Evolutionary conservation across 768 basidiomycete genomes (phyloP).

Genomic region (Rhodocollybia butyracea): DNA sequence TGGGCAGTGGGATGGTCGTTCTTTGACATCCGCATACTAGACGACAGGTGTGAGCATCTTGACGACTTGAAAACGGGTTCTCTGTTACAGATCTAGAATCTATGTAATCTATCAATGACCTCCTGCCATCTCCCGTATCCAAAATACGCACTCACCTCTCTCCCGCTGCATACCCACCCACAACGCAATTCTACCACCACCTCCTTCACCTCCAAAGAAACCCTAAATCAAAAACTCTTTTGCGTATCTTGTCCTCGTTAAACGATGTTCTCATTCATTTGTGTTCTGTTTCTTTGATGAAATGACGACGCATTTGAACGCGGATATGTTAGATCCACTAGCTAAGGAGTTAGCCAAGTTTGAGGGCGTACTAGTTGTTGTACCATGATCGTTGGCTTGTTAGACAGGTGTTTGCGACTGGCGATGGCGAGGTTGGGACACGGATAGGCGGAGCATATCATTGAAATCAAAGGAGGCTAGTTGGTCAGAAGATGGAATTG

Average conservation of each 20-base stretch:
- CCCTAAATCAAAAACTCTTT: constrained; percentile 20
- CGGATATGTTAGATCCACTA: no score
- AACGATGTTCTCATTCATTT: constrained; percentile 16
- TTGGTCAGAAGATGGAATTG: no score
- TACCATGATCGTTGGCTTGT: no score
- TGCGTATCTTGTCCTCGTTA: constrained; percentile 30
- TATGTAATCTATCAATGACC: neutral
- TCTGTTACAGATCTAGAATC: no score
- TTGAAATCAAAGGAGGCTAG: no score
- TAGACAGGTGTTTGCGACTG: no score
- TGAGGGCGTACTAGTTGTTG: no score
- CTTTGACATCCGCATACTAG: constrained; percentile 58
- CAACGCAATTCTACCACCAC: constrained; percentile 51
- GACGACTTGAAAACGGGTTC: neutral
- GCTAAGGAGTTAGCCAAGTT: no score
- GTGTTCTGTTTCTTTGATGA: no score
- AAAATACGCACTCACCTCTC: constrained; percentile 37
- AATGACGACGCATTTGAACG: no score
- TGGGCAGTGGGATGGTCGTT: constrained; percentile 94
- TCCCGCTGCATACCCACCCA: constrained; percentile 54
- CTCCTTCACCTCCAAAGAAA: constrained; percentile 10
- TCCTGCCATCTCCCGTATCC: constrained; percentile 32
- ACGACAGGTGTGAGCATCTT: constrained; percentile 63
- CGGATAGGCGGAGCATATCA: no score
- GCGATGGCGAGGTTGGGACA: no score